These are phyloP conservation scores for Thinopyrum elongatum DNA, from an alignment of 176 grass and related monocot genomes.

Conservation along the genomic window DNA sequence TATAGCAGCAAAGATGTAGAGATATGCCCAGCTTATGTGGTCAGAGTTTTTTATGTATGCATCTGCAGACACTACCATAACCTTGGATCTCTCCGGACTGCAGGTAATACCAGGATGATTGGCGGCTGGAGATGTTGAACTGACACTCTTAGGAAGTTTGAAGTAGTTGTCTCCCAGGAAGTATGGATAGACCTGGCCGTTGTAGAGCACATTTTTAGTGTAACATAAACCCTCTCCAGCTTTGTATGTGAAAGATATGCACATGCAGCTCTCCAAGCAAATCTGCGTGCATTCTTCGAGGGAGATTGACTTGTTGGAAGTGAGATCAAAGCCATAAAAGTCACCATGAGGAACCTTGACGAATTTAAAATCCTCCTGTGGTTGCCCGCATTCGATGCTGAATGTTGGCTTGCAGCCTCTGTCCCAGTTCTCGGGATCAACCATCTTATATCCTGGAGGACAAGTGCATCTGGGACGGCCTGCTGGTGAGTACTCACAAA, in stretches of 20 bases:
- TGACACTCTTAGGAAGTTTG: constrained; percentile 50
- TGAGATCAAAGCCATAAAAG: constrained; percentile 72
- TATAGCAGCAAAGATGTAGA: constrained; percentile 52
- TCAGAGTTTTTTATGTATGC: constrained; percentile 37
- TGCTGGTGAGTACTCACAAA: constrained; percentile 46
- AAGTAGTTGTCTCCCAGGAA: constrained; percentile 57
- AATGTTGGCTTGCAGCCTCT: constrained; percentile 60
- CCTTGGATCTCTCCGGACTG: constrained; percentile 19
- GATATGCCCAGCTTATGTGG: constrained; percentile 54
- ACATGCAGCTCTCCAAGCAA: constrained; percentile 48
- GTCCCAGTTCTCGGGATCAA: constrained; percentile 44
- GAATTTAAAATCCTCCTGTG: constrained; percentile 36
- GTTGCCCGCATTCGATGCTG: constrained; percentile 20
- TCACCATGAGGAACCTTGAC: constrained; percentile 43
- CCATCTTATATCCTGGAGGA: constrained; percentile 66
- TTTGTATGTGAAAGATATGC: constrained; percentile 63
- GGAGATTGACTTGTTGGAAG: constrained; percentile 26
- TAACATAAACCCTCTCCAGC: constrained; percentile 50
- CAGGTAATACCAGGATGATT: constrained; percentile 39
- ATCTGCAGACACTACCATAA: constrained; percentile 14
- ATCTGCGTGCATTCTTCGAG: constrained; percentile 43
- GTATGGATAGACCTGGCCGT: constrained; percentile 53
- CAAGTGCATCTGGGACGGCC: constrained; percentile 44
- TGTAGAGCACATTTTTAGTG: constrained; percentile 62
- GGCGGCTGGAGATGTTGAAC: constrained; percentile 25